Base-by-base conservation (phyloP, 108 stramenopile species). In the Asterionellopsis glacialis region DNA sequence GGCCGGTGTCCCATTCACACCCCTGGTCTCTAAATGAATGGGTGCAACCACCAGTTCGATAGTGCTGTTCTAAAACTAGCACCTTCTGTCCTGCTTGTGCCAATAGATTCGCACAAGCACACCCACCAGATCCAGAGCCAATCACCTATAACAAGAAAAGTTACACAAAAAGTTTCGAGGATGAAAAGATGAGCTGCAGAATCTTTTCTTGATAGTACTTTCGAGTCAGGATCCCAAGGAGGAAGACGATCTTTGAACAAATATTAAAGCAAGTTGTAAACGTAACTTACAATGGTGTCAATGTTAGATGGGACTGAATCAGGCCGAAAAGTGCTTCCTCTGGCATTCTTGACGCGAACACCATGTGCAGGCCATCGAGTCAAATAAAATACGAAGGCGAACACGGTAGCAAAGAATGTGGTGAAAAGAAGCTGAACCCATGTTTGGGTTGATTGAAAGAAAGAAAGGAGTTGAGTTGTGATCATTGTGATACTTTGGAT, bases 51-150 rank as follows among this genome's bases (percentile, higher is more conserved):
- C 81, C 81, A 23, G 76, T 77, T 15, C 27, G 23, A 10, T 78
- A 68, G 57, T 88, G 87, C 65, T 88, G 87, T 43, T 88, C 87
- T 26, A 88, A 67, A 16, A 88, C 57, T 1, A 88, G 71, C 0
- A 84, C 83, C 6, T 64, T 45, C 54, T 81, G 75, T 16, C 83
- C 87, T 21, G 74, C 65, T 45, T 84, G 76, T 13, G 83, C 72
- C 19, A 88, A 69, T 10, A 77, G 62, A 39, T 79, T 75, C n/a
- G 73, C 78, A 52, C 79, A 81, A 12, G 80, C 59, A 52, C 74
- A 69, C 7, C 88, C 88, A 16, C 88, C 84, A 49, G 74, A 79
- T 26, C 88, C 88, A 44, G 63, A 65, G 1, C 88, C 88, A 41
- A 89, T 83, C 14, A 89, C 73, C 33, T 33, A 33, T 33, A 33